Base-by-base conservation (phyloP, 495 filamentous ascomycete genomes). In the Glutinoglossum americanum region DNA sequence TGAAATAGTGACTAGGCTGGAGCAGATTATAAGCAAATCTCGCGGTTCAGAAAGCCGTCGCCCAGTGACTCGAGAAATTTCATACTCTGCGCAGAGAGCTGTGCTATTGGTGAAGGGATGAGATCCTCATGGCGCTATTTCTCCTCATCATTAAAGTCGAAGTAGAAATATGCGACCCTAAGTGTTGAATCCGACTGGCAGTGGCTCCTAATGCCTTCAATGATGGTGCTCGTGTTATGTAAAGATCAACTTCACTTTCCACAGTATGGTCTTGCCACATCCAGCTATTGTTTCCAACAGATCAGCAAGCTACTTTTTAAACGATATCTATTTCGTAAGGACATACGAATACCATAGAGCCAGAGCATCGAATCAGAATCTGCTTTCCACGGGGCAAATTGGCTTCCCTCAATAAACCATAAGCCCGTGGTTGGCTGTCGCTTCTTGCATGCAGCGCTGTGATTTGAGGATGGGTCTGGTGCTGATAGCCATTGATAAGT, bases 81-180 rank as follows among this genome's bases (percentile, higher is more conserved):
- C n/a, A n/a, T n/a, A n/a, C n/a, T n/a, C n/a, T n/a, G n/a, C n/a
- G n/a, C n/a, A n/a, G n/a, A n/a, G n/a, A n/a, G n/a, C n/a, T n/a
- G n/a, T n/a, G n/a, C n/a, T n/a, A n/a, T n/a, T n/a, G n/a, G n/a
- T n/a, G n/a, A n/a, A n/a, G n/a, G n/a, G n/a, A n/a, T n/a, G n/a
- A n/a, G n/a, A n/a, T n/a, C n/a, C n/a, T n/a, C n/a, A n/a, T n/a
- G n/a, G n/a, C n/a, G n/a, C n/a, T n/a, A n/a, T n/a, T n/a, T n/a
- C n/a, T n/a, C n/a, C n/a, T n/a, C n/a, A n/a, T 59, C 45, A 23
- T 59, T 59, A 27, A 59, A 59, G 27, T 59, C 57, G 27, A 59
- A 59, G 23, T 59, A 59, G 51, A 30, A 59, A 28, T 57, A 59
- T 4, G 51, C 51, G 10, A 57, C 10, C 11, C 15, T 10, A 28